Evolutionary conservation across 139 green algal species (phyloP).

Genomic region (Coccomyxa sp.): DNA sequence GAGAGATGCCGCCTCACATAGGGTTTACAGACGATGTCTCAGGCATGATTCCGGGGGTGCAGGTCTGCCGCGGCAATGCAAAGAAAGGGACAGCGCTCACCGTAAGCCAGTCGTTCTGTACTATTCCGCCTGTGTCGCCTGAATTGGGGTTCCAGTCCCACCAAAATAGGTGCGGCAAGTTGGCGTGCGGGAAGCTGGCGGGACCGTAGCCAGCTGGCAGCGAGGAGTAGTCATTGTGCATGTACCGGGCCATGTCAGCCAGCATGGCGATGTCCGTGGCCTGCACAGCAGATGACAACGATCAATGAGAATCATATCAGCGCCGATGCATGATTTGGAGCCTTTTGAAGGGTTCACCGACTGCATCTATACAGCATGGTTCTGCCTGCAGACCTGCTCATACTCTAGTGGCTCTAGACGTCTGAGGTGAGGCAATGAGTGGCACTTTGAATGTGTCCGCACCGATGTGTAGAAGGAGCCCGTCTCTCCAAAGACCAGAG

Average conservation of each 20-base stretch:
- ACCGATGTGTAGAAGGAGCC: conserved; percentile 14
- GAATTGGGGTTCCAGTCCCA: conserved; percentile 24
- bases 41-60: no score
- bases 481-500: conserved; percentile 31
- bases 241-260: not conserved
- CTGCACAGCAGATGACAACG: not conserved
- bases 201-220: not conserved
- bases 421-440: no score
- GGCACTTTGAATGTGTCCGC: no score
- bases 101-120: not conserved
- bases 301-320: not conserved
- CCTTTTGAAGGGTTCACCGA: not conserved
- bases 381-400: not conserved
- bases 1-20: not conserved
- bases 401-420: conserved; percentile 13
- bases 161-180: not conserved
- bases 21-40: not conserved
- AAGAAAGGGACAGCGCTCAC: no score
- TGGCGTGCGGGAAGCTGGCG: not conserved
- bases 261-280: not conserved
- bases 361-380: no score
- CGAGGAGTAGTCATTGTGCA: not conserved
- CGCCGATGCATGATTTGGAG: not conserved
- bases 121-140: conserved; percentile 20
- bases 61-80: no score